These are phyloP conservation scores for Alnus glutinosa DNA, from an alignment of 306 rosid species.

Conservation along the genomic window DNA sequence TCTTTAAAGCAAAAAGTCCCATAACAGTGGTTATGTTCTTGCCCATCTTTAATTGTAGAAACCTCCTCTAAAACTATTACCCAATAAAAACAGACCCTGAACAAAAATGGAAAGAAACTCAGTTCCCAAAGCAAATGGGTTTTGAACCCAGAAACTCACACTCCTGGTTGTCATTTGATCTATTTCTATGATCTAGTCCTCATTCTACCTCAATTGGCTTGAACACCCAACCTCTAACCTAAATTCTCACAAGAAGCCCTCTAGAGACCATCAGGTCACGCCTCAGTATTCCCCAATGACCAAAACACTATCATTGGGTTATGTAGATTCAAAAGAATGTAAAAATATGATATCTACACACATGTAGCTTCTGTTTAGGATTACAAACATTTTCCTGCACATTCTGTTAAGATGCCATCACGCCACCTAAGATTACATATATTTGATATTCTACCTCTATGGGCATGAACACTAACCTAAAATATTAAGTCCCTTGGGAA, in stretches of 20 bases:
- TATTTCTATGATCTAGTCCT: neutral
- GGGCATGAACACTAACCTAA: neutral
- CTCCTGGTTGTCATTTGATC: neutral
- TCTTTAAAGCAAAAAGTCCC: neutral
- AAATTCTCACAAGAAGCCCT: neutral
- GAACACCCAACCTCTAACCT: conserved; percentile 1
- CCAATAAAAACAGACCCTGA: neutral
- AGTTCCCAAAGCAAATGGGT: neutral
- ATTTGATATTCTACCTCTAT: neutral
- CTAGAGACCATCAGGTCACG: neutral
- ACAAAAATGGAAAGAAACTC: no score
- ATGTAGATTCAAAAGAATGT: no score
- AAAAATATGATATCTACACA: no score
- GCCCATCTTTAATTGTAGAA: neutral
- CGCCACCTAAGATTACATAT: neutral
- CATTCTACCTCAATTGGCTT: neutral
- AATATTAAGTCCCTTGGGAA: neutral
- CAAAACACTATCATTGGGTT: neutral
- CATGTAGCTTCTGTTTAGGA: neutral
- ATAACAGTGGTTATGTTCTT: neutral
- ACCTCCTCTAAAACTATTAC: neutral
- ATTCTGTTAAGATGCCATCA: neutral
- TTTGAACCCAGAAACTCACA: neutral
- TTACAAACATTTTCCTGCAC: neutral
- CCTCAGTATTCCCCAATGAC: neutral